Base-by-base conservation (phyloP, 208 protist genomes). In the Leishmania amazonensis region DNA sequence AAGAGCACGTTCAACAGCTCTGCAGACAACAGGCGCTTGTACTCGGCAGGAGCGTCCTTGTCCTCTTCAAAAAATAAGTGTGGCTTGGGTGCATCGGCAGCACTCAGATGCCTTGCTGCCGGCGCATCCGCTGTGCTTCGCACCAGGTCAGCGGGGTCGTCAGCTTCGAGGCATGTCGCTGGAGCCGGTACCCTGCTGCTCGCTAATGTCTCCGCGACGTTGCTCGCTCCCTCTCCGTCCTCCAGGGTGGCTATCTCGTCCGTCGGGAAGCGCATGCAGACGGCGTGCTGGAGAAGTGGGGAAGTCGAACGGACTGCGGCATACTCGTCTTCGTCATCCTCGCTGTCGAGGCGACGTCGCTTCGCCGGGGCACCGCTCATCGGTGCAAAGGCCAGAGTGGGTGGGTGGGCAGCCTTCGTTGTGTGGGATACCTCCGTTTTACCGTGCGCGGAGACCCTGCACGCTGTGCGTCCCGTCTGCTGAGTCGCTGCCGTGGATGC, bases 251-350 rank as follows among this genome's bases (percentile, higher is more conserved):
- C 65, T 19, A 78, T 35, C 49, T 86, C 83, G 54, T 86, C 83
- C 7, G 83, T 82, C 11, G 83, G 78, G 54, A 86, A 40, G 9
- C 53, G 62, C 13, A 65, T 47, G 31, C 64, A 53, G n/a, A 77
- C 42, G 28, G 90, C 87, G 75, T 92, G 90, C 53, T 71, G 64
- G 6, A 86, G 62, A 19, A 96, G 84, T 4, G 83, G 84, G 7
- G 83, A 82, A 31, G 76, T 81, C 13, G 68, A 51, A 38, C 71
- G 62, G 35, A 42, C 21, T 21, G 71, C 73, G 38, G 86, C 82
- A 77, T 88, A 85, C 58, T 94, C 90, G 81, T 97, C 94, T 1
- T 95, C 89, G 71, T 96, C 93, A 79, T 93, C 90, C 45, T 97
- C 93, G 75, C 93, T 95, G 77, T 96, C 91, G 72, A 92, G 87